Base-by-base conservation (phyloP, 225 moss, liverwort and hornwort genomes). In the Rhytidiadelphus loreus region DNA sequence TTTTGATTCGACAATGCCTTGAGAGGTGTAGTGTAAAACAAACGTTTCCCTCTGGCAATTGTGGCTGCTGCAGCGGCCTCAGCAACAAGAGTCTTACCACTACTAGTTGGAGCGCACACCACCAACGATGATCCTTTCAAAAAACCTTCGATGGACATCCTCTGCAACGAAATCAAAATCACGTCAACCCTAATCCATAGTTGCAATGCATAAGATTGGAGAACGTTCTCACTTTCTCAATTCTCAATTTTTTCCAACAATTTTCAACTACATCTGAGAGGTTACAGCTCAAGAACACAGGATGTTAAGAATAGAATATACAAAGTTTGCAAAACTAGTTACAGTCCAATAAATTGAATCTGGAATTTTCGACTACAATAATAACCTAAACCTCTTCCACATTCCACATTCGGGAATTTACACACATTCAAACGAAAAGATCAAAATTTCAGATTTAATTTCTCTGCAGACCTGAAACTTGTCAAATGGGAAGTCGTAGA, bases 1-100 rank as follows among this genome's bases (percentile, higher is more conserved):
- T 98, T 98, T 93, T 97, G 98, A 85, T 98, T 98, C 83, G 98
- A 98, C 83, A 98, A 93, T 77, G 98, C 98, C 92, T 98, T 98
- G 82, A 98, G 93, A 33, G 98, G 98, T 55, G 98, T 98, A 66
- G 98, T 98, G 87, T 98, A 98, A 87, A 98, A 96, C 83, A 98
- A 80, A 86, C 96, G 94, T 87, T 95, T 95, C 44, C 95, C 93
- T 88, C 95, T 95, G 85, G 96, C 95, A 46, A 97, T 91, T 60
- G 96, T 95, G 68, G 98, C 96, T n/a, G 96, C 95, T 85, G 96
- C 97, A 33, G 52, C 66, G 80, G 96, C 98, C 91, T 98, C 98
- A 41, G 98, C 98, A 70, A 98, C 95, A 62, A 98, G 93, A 80
- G 98, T 98, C 83, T 98, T 98, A 41, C 98, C 98, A 91, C 96